Evolutionary conservation across 805 yeast species (phyloP), one percentile per base, ranked within the genome.

Genomic region (Crinitomyces ghanaensis): DNA sequence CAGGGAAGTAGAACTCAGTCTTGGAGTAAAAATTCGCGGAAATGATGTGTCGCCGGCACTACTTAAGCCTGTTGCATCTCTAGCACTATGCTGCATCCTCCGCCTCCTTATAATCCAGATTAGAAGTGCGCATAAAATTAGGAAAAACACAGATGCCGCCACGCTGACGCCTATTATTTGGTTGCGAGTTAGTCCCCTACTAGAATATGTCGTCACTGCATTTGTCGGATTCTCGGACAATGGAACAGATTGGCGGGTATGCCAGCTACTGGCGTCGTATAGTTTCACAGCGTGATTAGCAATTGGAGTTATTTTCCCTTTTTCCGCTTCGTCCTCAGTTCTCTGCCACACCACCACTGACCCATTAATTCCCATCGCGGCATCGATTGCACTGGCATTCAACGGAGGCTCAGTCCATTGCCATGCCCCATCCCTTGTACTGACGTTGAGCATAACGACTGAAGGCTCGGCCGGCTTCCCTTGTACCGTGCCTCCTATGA

Each of bases 401-500:
- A 22, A 26, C 8, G 11, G 26, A 17, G 28, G 17, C 29, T 9
- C 38, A 39, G 33, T 50, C 46, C 22, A 38, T 24, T 33, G 44
- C 70, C 66, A 65, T 26, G 37, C 42, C 78, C 74, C 69, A 15
- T 48, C 50, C 54, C 60, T 61, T 26, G 57, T 53, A 8, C 53
- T 42, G 11, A 48, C 42, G 19, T 56, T 40, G 16, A 76, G 54
- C 17, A 44, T 43, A 3, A 70, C 64, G 44, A 65, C 54, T 7
- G 48, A 40, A 0, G 80, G 78, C 3, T 52, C 37, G 1, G 74
- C 60, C 2, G 44, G 43, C 8, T 57, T 49, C 16, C 59, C 52
- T 3, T 52, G 45, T 15, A 65, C 55, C 4, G 58, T 58, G 2
- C 93, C 93, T 4, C 91, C 91, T 9, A 78, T 37, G 28, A 77